Conservation (phyloP, 371 early-diverging fungal genomes). For the Saksenaea vasiformis region DNA sequence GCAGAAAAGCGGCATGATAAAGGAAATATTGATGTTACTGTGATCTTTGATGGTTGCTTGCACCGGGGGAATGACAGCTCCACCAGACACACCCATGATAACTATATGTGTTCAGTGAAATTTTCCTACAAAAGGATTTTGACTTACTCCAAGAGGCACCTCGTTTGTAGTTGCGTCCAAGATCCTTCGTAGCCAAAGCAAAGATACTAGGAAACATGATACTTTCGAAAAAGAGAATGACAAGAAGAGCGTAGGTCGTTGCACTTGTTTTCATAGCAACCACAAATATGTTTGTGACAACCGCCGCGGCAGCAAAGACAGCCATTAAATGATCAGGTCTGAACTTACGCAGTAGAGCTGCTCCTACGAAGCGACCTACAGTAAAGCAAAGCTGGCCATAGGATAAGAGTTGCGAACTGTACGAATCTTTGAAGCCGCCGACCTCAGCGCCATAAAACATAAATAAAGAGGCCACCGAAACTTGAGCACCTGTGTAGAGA, state of each 20-base stretch:
- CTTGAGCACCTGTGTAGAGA: conserved; percentile 49
- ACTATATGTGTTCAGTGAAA: conserved; percentile 13
- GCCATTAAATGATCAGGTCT: conserved; percentile 37
- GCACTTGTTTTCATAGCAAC: conserved; percentile 32
- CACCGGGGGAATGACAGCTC: conserved; percentile 43
- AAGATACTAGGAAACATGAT: conserved; percentile 53
- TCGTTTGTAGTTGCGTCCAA: conserved; percentile 48
- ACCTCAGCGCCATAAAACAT: conserved; percentile 42
- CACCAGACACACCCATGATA: conserved; percentile 49
- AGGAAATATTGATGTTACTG: conserved; percentile 33
- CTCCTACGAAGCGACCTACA: conserved; percentile 47
- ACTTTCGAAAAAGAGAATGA: conserved; percentile 47
- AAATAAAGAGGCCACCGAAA: conserved; percentile 46
- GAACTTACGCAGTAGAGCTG: conserved; percentile 31
- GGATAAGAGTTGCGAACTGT: conserved; percentile 32
- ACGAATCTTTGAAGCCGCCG: conserved; percentile 31
- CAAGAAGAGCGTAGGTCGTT: conserved; percentile 37
- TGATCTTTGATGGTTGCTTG: conserved; percentile 42
- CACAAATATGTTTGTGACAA: conserved; percentile 33
- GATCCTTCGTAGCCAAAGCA: conserved; percentile 40
- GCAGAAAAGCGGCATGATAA: conserved; percentile 34
- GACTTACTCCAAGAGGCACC: conserved; percentile 44
- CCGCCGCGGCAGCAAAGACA: conserved; percentile 26
- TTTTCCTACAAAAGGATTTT: neutral
- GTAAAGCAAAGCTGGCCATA: conserved; percentile 46